Evolutionary conservation across 2,329 filamentous ascomycete species (phyloP), one percentile per base, ranked within the genome.

Genomic region (Emmonsia crescens): DNA sequence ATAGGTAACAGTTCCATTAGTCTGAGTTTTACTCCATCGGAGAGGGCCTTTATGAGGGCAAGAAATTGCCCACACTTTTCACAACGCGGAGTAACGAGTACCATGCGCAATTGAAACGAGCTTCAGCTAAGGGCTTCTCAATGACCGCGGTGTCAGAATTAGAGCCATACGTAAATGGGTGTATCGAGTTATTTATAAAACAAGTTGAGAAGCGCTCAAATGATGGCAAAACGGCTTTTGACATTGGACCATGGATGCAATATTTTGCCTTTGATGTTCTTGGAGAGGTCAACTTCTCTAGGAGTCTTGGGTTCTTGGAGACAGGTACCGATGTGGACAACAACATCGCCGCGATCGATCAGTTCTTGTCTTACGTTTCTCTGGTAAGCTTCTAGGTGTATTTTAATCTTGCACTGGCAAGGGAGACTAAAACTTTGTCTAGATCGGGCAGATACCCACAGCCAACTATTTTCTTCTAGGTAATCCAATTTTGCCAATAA

Each of bases 281-380:
- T 29, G 68, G 68, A 5, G 64, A 68, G 38, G 63, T 70, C 12
- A 69, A 66, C 6, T 63, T 69, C 64, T 73, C 72, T 31, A 69
- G 72, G 62, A 69, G 69, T 19, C 66, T 68, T 38, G 67, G 66
- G 6, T 66, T 68, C 38, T 54, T 66, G 57, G 60, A 65, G 5
- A 57, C 60, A n/a, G 61, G 57, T 1, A 31, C 54, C 14, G 63
- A 64, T 56, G 48, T 38, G 9, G 38, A 56, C 12, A 36, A 56
- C n/a, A 38, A 38, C 54, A 36, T 56, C 21, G n/a, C 31, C 31
- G 38, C 54, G 19, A 38, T 56, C 16, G 54, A 36, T 21, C 31
- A 42, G 12, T 24, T 36, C 21, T 38, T 56, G 38, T 36, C 33
- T 21, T 56, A 56, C 9, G 31, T 56, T 56, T 36, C 54, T 14